These are phyloP conservation scores for Talaromyces sp. DNA, from an alignment of 2,329 filamentous ascomycete species.

Conservation along the genomic window DNA sequence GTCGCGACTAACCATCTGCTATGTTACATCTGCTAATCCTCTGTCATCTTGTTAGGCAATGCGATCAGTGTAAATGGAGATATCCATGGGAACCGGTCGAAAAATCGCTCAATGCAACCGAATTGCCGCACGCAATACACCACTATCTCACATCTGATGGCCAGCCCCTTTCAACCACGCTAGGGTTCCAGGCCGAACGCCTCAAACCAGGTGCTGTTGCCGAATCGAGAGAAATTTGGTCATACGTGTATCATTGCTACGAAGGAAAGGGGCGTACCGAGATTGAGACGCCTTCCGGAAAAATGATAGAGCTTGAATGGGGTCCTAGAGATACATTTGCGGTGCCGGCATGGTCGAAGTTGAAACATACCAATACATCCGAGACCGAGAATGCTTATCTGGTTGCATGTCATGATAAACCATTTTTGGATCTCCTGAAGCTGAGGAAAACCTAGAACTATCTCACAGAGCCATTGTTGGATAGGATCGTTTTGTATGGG, in stretches of 20 bases:
- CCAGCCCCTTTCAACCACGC: neutral
- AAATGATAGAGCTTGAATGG: neutral
- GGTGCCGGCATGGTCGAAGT: neutral
- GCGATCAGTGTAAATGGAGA: neutral
- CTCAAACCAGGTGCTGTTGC: neutral
- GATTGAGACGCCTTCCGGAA: neutral
- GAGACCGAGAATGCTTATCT: neutral
- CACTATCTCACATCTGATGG: neutral
- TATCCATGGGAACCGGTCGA: neutral
- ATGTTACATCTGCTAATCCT: neutral
- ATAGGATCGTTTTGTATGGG: neutral
- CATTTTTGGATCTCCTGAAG: neutral
- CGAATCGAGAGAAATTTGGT: neutral
- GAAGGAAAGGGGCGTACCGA: neutral
- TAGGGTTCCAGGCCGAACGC: neutral
- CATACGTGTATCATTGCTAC: neutral
- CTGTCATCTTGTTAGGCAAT: neutral
- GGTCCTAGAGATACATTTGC: neutral
- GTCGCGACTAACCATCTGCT: neutral
- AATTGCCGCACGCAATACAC: neutral
- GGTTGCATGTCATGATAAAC: neutral
- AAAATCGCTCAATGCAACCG: neutral
- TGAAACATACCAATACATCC: neutral
- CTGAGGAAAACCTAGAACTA: neutral
- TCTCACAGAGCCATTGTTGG: no score